A percentile compares a stretch with the other conserved stretches of the same genome.
These are phyloP conservation scores for Flaveria bidentis DNA, from an alignment of 129 eudicot species.

Conservation along the genomic window DNA sequence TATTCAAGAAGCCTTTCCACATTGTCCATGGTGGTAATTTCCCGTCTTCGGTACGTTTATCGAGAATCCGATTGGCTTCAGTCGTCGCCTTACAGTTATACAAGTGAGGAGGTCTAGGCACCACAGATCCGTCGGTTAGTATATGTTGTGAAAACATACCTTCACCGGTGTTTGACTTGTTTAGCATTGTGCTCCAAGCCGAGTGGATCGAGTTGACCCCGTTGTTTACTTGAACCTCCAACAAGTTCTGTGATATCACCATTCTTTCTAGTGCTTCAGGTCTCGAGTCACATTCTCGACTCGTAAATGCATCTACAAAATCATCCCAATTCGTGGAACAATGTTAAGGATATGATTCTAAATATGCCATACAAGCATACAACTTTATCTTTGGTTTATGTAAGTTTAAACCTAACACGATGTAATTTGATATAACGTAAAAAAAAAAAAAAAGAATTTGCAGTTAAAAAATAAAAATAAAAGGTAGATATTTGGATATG, in stretches of 20 bases:
- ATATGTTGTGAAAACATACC: constrained; percentile 18
- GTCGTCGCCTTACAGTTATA: constrained; percentile 66
- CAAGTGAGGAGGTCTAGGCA: constrained; percentile 80
- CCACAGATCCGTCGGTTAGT: constrained; percentile 23
- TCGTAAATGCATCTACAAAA: constrained; percentile 40
- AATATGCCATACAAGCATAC: too few species aligned
- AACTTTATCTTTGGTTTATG: not conserved
- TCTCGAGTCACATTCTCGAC: constrained; percentile 42
- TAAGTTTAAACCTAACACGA: not conserved
- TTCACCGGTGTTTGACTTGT: constrained; percentile 42
- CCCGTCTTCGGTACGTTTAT: constrained; percentile 47
- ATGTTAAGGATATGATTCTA: too few species aligned
- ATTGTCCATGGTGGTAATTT: constrained; percentile 82
- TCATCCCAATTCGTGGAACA: not conserved
- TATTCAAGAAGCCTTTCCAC: constrained; percentile 82
- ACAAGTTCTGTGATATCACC: constrained; percentile 37
- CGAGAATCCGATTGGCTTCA: constrained; percentile 53
- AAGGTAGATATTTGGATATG: too few species aligned
- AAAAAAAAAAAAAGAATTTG: too few species aligned
- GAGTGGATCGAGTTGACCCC: constrained; percentile 47
- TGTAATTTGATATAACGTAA: too few species aligned
- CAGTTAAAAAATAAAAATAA: too few species aligned
- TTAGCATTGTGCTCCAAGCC: constrained; percentile 58
- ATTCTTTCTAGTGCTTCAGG: constrained; percentile 36
- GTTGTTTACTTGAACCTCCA: constrained; percentile 31